Base-by-base conservation (phyloP, 1,139 yeast species). In the Blastobotrys serpentis region DNA sequence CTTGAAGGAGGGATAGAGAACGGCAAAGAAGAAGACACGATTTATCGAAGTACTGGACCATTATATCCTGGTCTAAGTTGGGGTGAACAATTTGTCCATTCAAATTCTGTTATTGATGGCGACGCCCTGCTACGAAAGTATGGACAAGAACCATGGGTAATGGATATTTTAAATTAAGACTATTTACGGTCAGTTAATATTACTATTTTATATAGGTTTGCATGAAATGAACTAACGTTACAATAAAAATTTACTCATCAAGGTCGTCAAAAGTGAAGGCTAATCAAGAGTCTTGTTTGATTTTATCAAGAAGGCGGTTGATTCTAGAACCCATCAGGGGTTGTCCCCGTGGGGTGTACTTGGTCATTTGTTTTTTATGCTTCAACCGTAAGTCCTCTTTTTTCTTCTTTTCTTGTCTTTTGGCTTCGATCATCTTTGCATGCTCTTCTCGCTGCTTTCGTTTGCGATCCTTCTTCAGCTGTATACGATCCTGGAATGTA, bases 251-350 rank as follows among this genome's bases (percentile, higher is more conserved):
- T 23, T 23, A 23, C 6, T 23, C 26, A 23, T 23, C 26, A 23
- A 23, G n/a, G n/a, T n/a, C n/a, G 26, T 23, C 26, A 6, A 6
- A 23, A 23, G 8, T 6, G 26, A 10, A 23, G 8, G 10, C 13
- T 11, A 22, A 32, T 36, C 41, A 37, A 8, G 30, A 43, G 17
- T 44, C 34, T 4, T 52, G 50, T 25, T 50, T 52, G 54, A 90
- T 86, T 66, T 88, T 87, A 49, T 86, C 95, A 48, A 90, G 72
- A 40, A 90, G 71, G 57, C 82, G 79, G 52, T 81, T 84, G 52
- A 90, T 87, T 64, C 95, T 77, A 7, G 96, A 94, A 0, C 88
- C 96, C 95, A 90, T 87, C 44, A 79, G 67, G 1, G 97, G 97
- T 65, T 90, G 98, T 0, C 98, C 97, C 4, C 74, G 66, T 54